Base-by-base conservation (phyloP, 2,329 filamentous ascomycete species). In the Coniella lustricola region DNA sequence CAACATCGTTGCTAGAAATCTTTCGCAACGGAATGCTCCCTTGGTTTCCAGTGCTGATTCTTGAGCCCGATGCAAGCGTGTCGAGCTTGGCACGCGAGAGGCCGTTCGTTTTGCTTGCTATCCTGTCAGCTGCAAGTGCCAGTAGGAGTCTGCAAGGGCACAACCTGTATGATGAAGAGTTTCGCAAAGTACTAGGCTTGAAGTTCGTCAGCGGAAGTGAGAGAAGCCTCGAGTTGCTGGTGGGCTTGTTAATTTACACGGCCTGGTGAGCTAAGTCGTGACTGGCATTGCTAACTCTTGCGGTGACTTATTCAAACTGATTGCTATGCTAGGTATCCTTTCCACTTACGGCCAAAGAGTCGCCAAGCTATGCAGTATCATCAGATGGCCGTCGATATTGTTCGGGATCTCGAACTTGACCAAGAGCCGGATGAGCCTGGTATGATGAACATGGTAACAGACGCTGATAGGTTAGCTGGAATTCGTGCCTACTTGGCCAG, bases 121-220 rank as follows among this genome's bases (percentile, higher is more conserved):
- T 81, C 16, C 61, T 81, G 1, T 71, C 76, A 2, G 69, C 72
- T 1, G 71, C 73, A 3, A 74, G 74, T 31, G 69, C 71, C 25
- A 44, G 57, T n/a, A 65, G 58, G 10, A 71, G 72, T n/a, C 57
- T 75, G 18, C 73, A 76, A 54, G 71, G 76, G 0, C 74, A 79
- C 48, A 70, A 62, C 13, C 63, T 76, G 3, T 78, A 81, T 38
- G 77, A 81, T 22, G 71, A 75, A 42, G 77, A 81, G 60, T 76
- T 81, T 44, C 67, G 76, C 25, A 79, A 78, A 56, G 67, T 77
- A 0, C 55, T 80, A n/a, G 75, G 70, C 1, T 64, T 77, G 38
- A 80, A 77, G 58, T 74, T 78, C 35, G 74, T 82, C 1, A 68
- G 77, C 0, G 70, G 73, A 3, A 76, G 77, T 0, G 77, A 82